phyloP scores from a whole-genome alignment of 2,329 filamentous ascomycete genomes.

The Claviceps maximensis region DNA sequence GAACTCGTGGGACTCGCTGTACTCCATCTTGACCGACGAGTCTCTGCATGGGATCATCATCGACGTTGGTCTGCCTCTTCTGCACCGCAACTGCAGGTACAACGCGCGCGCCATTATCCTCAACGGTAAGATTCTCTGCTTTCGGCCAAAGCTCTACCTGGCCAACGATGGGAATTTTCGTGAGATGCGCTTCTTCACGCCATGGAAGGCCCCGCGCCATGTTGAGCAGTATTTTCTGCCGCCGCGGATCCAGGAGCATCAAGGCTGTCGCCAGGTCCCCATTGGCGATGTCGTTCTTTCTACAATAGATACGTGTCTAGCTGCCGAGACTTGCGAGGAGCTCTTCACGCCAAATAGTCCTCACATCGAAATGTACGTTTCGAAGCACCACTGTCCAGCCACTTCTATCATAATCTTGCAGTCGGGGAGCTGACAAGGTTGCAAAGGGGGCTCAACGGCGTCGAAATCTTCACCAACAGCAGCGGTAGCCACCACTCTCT shows the following conservation, averaged over 20 bases:
- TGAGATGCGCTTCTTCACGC: slow-evolving; percentile 24
- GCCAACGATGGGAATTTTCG: slow-evolving; percentile 24
- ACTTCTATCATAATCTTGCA: background rate
- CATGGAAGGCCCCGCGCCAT: slow-evolving; percentile 21
- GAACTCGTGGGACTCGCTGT: slow-evolving; percentile 20
- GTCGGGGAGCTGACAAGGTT: background rate
- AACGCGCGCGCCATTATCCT: slow-evolving; percentile 12
- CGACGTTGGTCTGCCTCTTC: slow-evolving; percentile 26
- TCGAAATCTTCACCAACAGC: slow-evolving; percentile 6
- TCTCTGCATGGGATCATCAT: slow-evolving; percentile 25
- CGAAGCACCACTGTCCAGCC: background rate
- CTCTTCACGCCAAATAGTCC: slow-evolving; percentile 4
- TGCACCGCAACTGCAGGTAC: slow-evolving; percentile 20
- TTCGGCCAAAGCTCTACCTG: slow-evolving; percentile 26
- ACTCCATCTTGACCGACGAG: slow-evolving; percentile 19
- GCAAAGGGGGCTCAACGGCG: slow-evolving; percentile 4
- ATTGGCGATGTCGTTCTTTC: slow-evolving; percentile 26
- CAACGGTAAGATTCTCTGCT: slow-evolving; percentile 55
- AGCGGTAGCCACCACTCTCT: slow-evolving; percentile 4
- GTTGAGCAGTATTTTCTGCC: slow-evolving; percentile 23
- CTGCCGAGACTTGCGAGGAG: slow-evolving; percentile 5
- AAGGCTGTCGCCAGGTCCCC: slow-evolving; percentile 21
- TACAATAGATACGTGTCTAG: slow-evolving; percentile 28
- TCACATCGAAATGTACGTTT: slow-evolving; percentile 13
- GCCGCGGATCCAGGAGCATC: slow-evolving; percentile 15